Percentiles rank a stretch among this genome's conserved stretches.
Evolutionary conservation across 768 basidiomycete genomes (phyloP).

Genomic region (Leucocoprinus sp.): DNA sequence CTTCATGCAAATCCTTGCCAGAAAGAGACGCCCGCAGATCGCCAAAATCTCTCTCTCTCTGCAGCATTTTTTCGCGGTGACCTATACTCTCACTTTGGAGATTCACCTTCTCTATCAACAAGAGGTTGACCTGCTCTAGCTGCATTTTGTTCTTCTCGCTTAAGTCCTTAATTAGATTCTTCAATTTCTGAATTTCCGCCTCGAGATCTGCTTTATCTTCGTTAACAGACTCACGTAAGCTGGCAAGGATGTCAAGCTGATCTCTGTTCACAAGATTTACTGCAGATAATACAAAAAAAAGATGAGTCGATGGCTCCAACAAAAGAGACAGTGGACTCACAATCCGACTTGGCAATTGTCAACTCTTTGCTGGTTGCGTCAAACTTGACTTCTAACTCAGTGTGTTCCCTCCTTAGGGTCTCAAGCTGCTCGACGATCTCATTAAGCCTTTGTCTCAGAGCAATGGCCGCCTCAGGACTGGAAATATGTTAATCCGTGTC

Average conservation of each 20-base stretch:
- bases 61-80: conserved; percentile 79
- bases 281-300: conserved; percentile 22
- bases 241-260: conserved; percentile 82
- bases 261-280: conserved; percentile 91
- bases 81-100: conserved; percentile 88
- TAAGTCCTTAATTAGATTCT: conserved; percentile 61
- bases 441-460: conserved; percentile 78
- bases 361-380: conserved; percentile 60
- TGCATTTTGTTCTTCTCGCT: conserved; percentile 85
- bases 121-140: conserved; percentile 74
- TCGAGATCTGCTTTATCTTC: conserved; percentile 79
- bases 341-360: conserved; percentile 76
- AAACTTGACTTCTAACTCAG: conserved; percentile 64
- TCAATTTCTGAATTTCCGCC: conserved; percentile 53
- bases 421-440: conserved; percentile 84
- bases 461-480: conserved; percentile 82
- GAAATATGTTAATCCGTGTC: conserved; percentile 3
- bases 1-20: conserved; percentile 75
- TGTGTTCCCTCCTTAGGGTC: conserved; percentile 52
- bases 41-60: conserved; percentile 83
- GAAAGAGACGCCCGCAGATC: conserved; percentile 43
- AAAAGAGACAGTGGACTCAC: conserved; percentile 35
- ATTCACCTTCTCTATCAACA: conserved; percentile 88
- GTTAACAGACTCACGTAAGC: conserved; percentile 80
- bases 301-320: neutral